Base-by-base conservation (phyloP, 768 basidiomycete species). In the Gymnopilus junonius region DNA sequence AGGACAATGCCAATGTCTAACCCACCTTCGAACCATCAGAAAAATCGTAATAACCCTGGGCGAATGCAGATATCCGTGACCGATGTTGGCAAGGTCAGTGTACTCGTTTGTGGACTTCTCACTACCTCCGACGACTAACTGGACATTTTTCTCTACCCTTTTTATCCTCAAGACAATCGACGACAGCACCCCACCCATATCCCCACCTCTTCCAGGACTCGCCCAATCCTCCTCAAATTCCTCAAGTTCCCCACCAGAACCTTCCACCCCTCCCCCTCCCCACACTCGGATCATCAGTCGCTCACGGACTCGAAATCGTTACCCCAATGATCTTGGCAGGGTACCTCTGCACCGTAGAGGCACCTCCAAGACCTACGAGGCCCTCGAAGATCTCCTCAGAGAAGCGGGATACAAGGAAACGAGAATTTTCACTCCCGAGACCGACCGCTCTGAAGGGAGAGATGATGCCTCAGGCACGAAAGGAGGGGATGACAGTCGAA, bases 361-460 rank as follows among this genome's bases (percentile, higher is more conserved):
- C 1, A 93, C 86, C 20, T 93, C 92, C 2, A 86, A 85, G 65
- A 92, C 87, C 4, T 95, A 94, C 66, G 94, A 95, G 67, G 83
- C 87, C 5, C 82, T 97, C 20, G 95, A 95, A 66, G 93, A 95
- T 76, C 80, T 97, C 17, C 82, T 97, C 27, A 82, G 86, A 54
- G 91, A 94, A 73, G 93, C 93, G 1, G 95, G 95, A 1, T 96
- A 95, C 81, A 94, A 94, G 74, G 95, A 97, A 71, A 95, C 94
- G 3, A 85, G 94, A 43, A 83, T 97, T 11, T 92, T 93, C 69
- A 95, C 95, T 0, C 94, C 95, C 8, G 93, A 95, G 74, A 79
- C 83, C 4, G 92, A 94, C 62, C 82, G 84, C 39, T 70, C 71
- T 17, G 77, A 76, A 17, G 72, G 74, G 12, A 71, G 68, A 62